Evolutionary conservation across 1,284 basidiomycete genomes (phyloP), one percentile per base, ranked within the genome.

Genomic region (Microbotryomycetes sp.): DNA sequence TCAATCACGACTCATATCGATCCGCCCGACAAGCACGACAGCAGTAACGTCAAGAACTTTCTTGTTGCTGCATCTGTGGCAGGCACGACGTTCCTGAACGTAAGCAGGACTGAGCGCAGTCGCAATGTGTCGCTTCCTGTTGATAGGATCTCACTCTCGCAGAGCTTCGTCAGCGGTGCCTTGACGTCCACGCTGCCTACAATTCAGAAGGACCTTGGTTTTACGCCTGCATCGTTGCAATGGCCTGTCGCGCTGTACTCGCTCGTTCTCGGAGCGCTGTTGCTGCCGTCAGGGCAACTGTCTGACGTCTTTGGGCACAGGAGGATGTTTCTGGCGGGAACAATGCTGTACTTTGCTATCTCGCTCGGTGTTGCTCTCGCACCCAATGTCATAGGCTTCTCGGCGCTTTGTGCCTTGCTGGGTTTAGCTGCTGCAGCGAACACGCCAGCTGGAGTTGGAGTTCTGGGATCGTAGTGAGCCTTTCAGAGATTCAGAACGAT

Each of bases 341-440:
- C 81, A 42, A 6, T 76, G 3, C 78, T 77, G 63, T 77, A 83
- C 12, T 71, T 77, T 12, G 76, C 75, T 1, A 80, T 84, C 59
- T 80, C 82, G 0, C 67, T 86, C 0, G 83, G 77, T 2, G 80
- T 82, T 69, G 82, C 79, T 0, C 85, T 86, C 67, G 74, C 80
- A 5, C 63, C 69, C 28, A 63, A 68, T 55, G 63, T 59, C 6
- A 74, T 82, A 28, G 80, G 81, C 0, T 75, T 89, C 23, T 81
- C 83, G 67, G 73, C 88, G n/a, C 77, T 89, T 15, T 80, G 86
- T 55, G 87, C 79, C 1, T 74, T 88, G 19, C 86, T 88, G 70
- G 87, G 87, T 2, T 74, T 87, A 48, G 87, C 87, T 1, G 79
- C 80, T 0, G 85, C 87, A 0, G 86, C 86, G 0, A 80, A 81